Conservation (phyloP, 1,284 basidiomycete genomes). For the Inonotus hispidus region DNA sequence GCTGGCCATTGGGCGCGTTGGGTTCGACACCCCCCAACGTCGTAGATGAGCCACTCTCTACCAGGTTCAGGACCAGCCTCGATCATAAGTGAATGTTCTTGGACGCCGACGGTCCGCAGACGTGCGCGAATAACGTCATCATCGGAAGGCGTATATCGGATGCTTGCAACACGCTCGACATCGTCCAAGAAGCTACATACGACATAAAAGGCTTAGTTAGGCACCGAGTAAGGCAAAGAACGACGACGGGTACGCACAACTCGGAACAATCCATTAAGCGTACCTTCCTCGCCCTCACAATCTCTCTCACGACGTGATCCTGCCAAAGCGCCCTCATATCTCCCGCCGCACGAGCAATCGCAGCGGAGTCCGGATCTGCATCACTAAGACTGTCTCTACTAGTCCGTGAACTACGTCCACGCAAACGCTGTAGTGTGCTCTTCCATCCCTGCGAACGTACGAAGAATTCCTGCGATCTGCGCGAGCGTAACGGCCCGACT, state of each 20-base stretch:
- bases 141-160: slow-evolving; percentile 60
- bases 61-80: slow-evolving; percentile 24
- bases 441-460: slow-evolving; percentile 30
- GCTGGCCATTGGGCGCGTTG: slow-evolving; percentile 39
- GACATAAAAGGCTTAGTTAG: neutral
- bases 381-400: neutral
- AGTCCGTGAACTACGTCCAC: slow-evolving; percentile 13
- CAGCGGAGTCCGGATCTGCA: slow-evolving; percentile 41
- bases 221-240: slow-evolving; percentile 30
- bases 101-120: slow-evolving; percentile 39
- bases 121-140: slow-evolving; percentile 69
- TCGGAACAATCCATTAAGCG: slow-evolving; percentile 60
- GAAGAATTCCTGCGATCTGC: slow-evolving; percentile 25
- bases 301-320: slow-evolving; percentile 50
- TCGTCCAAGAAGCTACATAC: slow-evolving; percentile 48
- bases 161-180: slow-evolving; percentile 53
- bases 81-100: slow-evolving; percentile 32
- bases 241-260: slow-evolving; percentile 48
- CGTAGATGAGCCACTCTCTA: slow-evolving; percentile 32
- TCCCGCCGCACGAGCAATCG: slow-evolving; percentile 52
- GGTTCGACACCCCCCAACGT: slow-evolving; percentile 35
- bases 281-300: slow-evolving; percentile 44
- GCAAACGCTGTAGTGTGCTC: slow-evolving; percentile 19
- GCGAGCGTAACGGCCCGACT: neutral
- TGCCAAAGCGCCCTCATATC: slow-evolving; percentile 65